Percentiles rank a stretch among this genome's conserved stretches.
Evolutionary conservation across 306 rosid genomes (phyloP).

Genomic region (Mucuna pruriens): DNA sequence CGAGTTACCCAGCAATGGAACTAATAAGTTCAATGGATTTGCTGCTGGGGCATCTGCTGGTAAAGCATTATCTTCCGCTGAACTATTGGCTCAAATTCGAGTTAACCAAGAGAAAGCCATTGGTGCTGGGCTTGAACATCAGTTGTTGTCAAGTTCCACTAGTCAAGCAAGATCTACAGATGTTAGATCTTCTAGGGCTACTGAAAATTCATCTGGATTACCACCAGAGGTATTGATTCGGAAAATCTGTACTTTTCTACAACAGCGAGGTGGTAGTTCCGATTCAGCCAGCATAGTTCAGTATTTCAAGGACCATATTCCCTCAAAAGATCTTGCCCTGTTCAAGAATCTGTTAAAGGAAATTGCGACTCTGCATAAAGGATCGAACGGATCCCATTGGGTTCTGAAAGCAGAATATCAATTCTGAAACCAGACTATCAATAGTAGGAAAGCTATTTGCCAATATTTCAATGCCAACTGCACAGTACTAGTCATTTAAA

Average conservation of each 20-base stretch:
- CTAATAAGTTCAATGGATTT: slow-evolving; percentile 52
- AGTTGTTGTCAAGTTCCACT: slow-evolving; percentile 45
- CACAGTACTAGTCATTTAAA: not conserved
- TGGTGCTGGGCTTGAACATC: slow-evolving; percentile 76
- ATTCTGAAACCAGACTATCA: slow-evolving; percentile 70
- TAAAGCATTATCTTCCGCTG: slow-evolving; percentile 83
- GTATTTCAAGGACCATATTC: slow-evolving; percentile 83
- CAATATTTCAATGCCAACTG: slow-evolving; percentile 18
- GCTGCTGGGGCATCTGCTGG: slow-evolving; percentile 87
- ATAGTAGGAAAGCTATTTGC: slow-evolving; percentile 39
- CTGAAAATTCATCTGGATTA: slow-evolving; percentile 53
- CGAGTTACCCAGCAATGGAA: slow-evolving; percentile 53
- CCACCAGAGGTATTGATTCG: slow-evolving; percentile 90
- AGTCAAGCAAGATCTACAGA: slow-evolving; percentile 51
- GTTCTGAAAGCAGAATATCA: slow-evolving; percentile 79
- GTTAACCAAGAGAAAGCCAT: slow-evolving; percentile 78
- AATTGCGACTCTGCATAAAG: slow-evolving; percentile 77
- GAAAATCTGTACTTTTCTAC: slow-evolving; percentile 78
- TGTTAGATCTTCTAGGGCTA: slow-evolving; percentile 56
- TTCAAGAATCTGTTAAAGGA: slow-evolving; percentile 94
- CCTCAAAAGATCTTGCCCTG: slow-evolving; percentile 77
- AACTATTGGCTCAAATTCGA: slow-evolving; percentile 69
- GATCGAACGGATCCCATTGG: slow-evolving; percentile 72
- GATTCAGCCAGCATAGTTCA: slow-evolving; percentile 75
- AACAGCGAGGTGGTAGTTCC: slow-evolving; percentile 76